Conservation (phyloP, 106 monocot species). For the Platanthera guangdongensis region DNA sequence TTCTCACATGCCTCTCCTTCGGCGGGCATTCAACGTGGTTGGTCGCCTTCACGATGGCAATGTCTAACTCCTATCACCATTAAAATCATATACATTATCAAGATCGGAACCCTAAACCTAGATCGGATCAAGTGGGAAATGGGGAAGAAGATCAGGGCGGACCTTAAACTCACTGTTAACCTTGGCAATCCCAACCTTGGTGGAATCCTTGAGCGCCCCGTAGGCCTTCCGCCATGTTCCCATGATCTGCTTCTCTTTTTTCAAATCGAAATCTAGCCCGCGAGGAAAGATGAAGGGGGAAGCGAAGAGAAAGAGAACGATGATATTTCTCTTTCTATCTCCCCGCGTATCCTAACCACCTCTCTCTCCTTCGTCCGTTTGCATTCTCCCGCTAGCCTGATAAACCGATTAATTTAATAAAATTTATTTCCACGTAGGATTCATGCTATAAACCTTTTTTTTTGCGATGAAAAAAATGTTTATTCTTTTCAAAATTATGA, state of each 20-base stretch:
- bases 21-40: conserved; percentile 15
- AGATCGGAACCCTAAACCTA: background rate
- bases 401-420: too few relatives aligned
- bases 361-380: background rate
- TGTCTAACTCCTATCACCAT: conserved; percentile 15
- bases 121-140: background rate
- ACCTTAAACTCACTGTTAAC: conserved; percentile 99
- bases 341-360: background rate
- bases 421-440: too few relatives aligned
- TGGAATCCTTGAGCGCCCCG: conserved; percentile 90
- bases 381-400: too few relatives aligned
- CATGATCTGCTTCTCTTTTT: conserved; percentile 1
- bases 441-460: too few relatives aligned
- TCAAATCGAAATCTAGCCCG: background rate
- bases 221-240: conserved; percentile 82
- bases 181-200: conserved; percentile 94
- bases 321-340: background rate
- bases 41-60: conserved; percentile 17
- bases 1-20: conserved; percentile 13
- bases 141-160: background rate
- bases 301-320: background rate
- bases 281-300: background rate
- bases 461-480: too few relatives aligned
- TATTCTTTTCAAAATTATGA: too few relatives aligned
- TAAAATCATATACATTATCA: background rate